A percentile compares a stretch with the other conserved stretches of the same genome.
Conservation (phyloP, 2,329 filamentous ascomycete species). For the Diaporthe citrichinensis region DNA sequence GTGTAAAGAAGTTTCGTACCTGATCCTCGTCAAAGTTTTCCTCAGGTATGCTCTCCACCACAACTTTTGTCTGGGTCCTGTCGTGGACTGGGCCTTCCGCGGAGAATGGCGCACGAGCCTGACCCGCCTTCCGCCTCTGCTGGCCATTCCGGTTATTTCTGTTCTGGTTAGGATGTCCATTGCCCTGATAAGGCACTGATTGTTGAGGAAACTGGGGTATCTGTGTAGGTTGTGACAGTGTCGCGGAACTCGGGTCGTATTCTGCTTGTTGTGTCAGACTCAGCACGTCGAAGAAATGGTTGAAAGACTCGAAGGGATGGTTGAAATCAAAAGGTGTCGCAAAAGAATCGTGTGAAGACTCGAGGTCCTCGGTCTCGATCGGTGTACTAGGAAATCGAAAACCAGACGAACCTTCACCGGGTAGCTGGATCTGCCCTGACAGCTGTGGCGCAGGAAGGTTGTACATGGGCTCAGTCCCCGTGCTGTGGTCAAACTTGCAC, state of each 20-base stretch:
- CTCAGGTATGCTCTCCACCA: conserved; percentile 83
- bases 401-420: conserved; percentile 51
- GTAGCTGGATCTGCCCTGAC: conserved; percentile 46
- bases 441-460: conserved; percentile 37
- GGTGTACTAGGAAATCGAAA: neutral
- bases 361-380: neutral
- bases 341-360: neutral
- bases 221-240: conserved; percentile 41
- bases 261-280: conserved; percentile 52
- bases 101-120: conserved; percentile 71
- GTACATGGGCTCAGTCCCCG: conserved; percentile 64
- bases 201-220: conserved; percentile 27
- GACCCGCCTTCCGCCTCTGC: conserved; percentile 52
- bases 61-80: conserved; percentile 75
- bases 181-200: conserved; percentile 42
- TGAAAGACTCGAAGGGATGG: neutral
- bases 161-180: conserved; percentile 45
- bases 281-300: neutral
- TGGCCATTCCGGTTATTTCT: conserved; percentile 54
- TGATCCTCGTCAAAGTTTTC: conserved; percentile 76
- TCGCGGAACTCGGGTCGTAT: conserved; percentile 62
- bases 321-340: neutral
- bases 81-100: conserved; percentile 74
- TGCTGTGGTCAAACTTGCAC: conserved; percentile 79
- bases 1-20: conserved; percentile 77